Evolutionary conservation across 345 rosid genomes (phyloP).

Genomic region (Crucihimalaya himalaica): DNA sequence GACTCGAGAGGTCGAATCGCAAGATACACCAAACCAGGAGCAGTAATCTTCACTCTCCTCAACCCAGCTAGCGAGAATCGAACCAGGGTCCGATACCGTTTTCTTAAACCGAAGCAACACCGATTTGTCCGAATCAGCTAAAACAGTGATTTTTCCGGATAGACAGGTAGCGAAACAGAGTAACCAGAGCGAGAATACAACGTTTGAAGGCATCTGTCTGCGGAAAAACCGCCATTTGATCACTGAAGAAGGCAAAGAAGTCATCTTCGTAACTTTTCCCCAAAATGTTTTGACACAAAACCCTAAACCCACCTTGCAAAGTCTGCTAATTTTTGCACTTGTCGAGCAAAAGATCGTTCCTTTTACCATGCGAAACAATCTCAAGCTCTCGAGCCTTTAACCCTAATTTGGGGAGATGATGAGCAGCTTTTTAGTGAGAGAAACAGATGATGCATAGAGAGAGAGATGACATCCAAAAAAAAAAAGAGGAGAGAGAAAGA

Average conservation of each 20-base stretch:
- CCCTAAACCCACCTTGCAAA: constrained; percentile 37
- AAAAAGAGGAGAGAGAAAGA: constrained; percentile 27
- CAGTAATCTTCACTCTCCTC: constrained; percentile 51
- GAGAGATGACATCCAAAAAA: constrained; percentile 4
- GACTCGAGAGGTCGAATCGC: constrained; percentile 63
- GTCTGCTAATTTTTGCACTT: constrained; percentile 13
- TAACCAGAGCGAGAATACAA: constrained; percentile 36
- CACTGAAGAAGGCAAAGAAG: constrained; percentile 46
- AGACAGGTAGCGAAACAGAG: constrained; percentile 35
- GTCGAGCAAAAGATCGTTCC: constrained; percentile 26
- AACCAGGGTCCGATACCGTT: constrained; percentile 62
- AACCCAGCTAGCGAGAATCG: constrained; percentile 67
- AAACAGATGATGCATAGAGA: constrained; percentile 31
- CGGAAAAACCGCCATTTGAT: constrained; percentile 54
- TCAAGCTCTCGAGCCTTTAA: constrained; percentile 42
- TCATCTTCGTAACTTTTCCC: constrained; percentile 52
- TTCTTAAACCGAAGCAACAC: constrained; percentile 69
- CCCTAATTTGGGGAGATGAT: constrained; percentile 39
- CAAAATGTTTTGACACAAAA: constrained; percentile 33
- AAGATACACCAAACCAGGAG: constrained; percentile 69
- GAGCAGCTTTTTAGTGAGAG: constrained; percentile 39
- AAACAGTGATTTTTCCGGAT: constrained; percentile 30
- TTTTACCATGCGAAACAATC: constrained; percentile 6
- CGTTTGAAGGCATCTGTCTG: constrained; percentile 32
- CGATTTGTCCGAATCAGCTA: constrained; percentile 60